These are phyloP conservation scores for Ceratocystis lukuohia DNA, from an alignment of 2,329 filamentous ascomycete species.

Conservation along the genomic window DNA sequence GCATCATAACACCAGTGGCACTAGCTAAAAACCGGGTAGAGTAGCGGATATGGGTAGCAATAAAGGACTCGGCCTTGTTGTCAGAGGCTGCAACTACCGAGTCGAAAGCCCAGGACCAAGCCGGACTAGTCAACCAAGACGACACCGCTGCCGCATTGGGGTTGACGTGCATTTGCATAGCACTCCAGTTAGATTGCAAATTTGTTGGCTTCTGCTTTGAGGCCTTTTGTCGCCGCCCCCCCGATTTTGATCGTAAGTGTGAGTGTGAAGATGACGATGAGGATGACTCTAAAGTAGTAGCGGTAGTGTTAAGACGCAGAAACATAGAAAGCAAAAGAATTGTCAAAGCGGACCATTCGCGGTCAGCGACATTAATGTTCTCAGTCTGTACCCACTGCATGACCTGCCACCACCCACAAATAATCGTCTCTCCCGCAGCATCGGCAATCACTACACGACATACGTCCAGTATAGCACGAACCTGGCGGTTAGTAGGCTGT, in stretches of 20 bases:
- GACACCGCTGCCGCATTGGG: constrained; percentile 38
- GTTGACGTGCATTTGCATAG: constrained; percentile 35
- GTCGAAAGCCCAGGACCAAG: constrained; percentile 61
- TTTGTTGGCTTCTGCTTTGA: not conserved
- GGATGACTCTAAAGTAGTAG: constrained; percentile 23
- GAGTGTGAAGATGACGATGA: constrained; percentile 5
- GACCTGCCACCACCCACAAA: constrained; percentile 60
- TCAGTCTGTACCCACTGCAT: constrained; percentile 52
- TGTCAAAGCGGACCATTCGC: constrained; percentile 57
- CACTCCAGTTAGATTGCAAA: constrained; percentile 32
- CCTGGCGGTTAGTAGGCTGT: constrained; percentile 49
- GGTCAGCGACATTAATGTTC: constrained; percentile 34
- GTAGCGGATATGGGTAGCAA: constrained; percentile 41
- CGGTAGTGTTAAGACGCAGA: constrained; percentile 37
- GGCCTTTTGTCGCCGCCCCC: constrained; percentile 28
- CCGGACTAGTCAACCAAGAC: constrained; percentile 45
- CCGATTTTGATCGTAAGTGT: constrained; percentile 9
- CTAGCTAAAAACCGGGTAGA: constrained; percentile 54
- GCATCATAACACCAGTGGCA: constrained; percentile 40
- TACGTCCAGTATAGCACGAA: constrained; percentile 45
- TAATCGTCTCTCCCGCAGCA: constrained; percentile 44
- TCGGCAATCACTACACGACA: constrained; percentile 52
- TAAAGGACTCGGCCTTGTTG: constrained; percentile 28
- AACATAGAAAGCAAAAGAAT: constrained; percentile 52
- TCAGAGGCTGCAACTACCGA: constrained; percentile 28